These are phyloP conservation scores for Quercus tomentella DNA, from an alignment of 331 rosid genomes.

Conservation along the genomic window DNA sequence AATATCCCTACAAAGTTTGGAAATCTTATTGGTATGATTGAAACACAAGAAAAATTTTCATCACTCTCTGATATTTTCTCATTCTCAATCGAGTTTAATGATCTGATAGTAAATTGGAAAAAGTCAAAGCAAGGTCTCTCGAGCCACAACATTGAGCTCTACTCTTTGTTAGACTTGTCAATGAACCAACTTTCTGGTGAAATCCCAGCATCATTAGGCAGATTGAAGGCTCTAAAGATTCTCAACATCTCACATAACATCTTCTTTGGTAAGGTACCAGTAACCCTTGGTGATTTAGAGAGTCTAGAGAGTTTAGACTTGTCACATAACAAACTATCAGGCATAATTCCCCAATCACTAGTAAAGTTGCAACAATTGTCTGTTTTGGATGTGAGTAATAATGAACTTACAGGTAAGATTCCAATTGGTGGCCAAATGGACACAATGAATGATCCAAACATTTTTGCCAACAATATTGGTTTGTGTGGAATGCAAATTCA, in stretches of 20 bases:
- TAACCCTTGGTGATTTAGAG: constrained; percentile 23
- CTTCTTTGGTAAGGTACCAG: constrained; percentile 23
- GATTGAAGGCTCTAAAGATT: constrained; percentile 19
- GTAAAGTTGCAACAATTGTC: constrained; percentile 1
- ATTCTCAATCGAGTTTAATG: background rate
- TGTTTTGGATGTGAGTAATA: constrained; percentile 25
- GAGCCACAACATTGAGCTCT: constrained; percentile 19
- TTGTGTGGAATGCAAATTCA: constrained; percentile 27
- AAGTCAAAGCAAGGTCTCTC: constrained; percentile 16
- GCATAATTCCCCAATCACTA: constrained; percentile 21
- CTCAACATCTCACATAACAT: constrained; percentile 28
- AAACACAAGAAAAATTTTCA: background rate
- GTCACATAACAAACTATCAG: constrained; percentile 29
- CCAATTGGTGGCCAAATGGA: constrained; percentile 24
- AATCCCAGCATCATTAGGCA: constrained; percentile 21
- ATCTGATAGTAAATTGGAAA: constrained; percentile 30
- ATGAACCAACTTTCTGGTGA: constrained; percentile 1
- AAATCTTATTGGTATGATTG: constrained; percentile 22
- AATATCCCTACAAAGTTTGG: background rate
- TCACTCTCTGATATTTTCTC: background rate
- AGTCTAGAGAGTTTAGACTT: constrained; percentile 28
- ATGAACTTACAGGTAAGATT: constrained; percentile 20
- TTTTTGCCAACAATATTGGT: constrained; percentile 26
- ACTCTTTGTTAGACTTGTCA: background rate
- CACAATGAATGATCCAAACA: constrained; percentile 13